Evolutionary conservation across 148 eudicot genomes (phyloP), one percentile per base, ranked within the genome.

Genomic region (Bassia scoparia): DNA sequence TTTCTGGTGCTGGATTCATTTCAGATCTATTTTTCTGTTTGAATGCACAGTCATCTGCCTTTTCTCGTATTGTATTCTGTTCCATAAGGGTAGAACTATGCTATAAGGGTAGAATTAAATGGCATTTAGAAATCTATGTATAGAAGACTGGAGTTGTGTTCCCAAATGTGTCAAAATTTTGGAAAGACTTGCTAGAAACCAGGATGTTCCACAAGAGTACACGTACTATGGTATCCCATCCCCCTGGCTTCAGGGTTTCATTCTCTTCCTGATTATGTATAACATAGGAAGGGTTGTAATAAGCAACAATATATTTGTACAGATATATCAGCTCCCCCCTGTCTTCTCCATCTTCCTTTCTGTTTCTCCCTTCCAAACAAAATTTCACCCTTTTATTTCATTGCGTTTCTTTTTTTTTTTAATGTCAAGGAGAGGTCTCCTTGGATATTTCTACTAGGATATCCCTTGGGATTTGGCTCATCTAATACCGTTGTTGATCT

Each of bases 191-290:
- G 93, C 91, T 70, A 86, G 98, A 85, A 95, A 91, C 76, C 97
- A 91, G 82, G 98, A 95, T 85, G 77, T 95, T 78, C 98, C 98
- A 24, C 97, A 89, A 86, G 99, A 95, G 81, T 95, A 95, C 81
- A 90, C 97, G 69, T 95, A 95, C 80, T 95, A 91, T 84, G 98
- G 98, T 71, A 95, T 95, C 78, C 97, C 98, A 67, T 95, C 98
- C 65, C 98, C 98, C 56, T 95, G 98, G 98, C 97, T 94, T 82
- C 98, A 94, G 97, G 98, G 91, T 69, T 81, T 74, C 62, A 49
- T 74, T 55, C 34, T 26, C 65, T 74, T 60, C n/a, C 34, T 30
- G 15, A 59, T 58, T 59, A 37, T 41, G 38, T 9, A 38, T 55
- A 56, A n/a, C n/a, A n/a, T n/a, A 27, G 74, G 69, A 16, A 55